Base-by-base conservation (phyloP, 1,284 basidiomycete species). In the Hemileia vastatrix region DNA sequence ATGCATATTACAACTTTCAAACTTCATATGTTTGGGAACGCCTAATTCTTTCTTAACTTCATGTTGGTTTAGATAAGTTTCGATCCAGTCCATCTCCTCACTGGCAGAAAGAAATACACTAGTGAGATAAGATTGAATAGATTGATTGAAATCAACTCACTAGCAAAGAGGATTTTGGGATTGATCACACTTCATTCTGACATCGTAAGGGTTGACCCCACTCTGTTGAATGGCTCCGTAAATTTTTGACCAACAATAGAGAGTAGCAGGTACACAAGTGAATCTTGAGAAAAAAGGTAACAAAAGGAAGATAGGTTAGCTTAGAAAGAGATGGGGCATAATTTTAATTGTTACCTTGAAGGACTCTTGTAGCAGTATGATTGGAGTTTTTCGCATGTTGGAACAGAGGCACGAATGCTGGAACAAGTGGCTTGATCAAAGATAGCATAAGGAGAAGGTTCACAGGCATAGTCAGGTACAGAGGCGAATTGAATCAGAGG, bases 401-500 rank as follows among this genome's bases (percentile, higher is more conserved):
- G 64, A 23, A 77, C 69, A 62, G 73, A 74, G 40, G 65, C 47
- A 15, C 63, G 68, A 43, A 80, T 68, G 56, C 69, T 72, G 32
- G 71, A 67, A 65, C 79, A 79, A 57, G 77, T 71, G 6, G 67
- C 57, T 57, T 73, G 83, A 66, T 83, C 81, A 63, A 83, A 88
- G 43, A 90, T 78, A 9, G 85, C 81, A 76, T 85, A 87, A 0
- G 85, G 85, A 1, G 64, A 86, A 18, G 60, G 60, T 2, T 85
- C 81, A 71, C 90, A 93, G 19, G 83, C 84, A 72, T 85, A 93
- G 67, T 92, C 89, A 0, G 87, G 84, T 13, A 94, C 79, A 19
- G 68, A 67, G 1, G 73, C 72, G 68, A 79, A 78, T 68, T 78
- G 77, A 57, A 83, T 77, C 67, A 82, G 83, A 4, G 88, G 86